Base-by-base conservation (phyloP, 208 protist species). In the Wallacemonas sp. region DNA sequence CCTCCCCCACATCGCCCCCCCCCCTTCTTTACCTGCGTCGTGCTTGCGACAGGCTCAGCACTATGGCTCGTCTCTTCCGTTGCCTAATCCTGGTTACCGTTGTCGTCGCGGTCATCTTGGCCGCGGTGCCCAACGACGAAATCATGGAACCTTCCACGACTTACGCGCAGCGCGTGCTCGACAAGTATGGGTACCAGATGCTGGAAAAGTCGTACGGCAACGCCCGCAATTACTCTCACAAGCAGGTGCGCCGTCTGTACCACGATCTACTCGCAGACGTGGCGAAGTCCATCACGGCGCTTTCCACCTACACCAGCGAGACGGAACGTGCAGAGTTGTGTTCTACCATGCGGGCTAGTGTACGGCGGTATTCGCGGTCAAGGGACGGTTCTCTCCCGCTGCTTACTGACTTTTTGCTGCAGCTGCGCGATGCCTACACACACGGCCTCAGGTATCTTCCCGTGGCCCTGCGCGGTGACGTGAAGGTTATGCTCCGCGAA, bases 381-480 rank as follows among this genome's bases (percentile, higher is more conserved):
- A 74, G 79, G 34, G 75, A 85, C 62, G 76, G 73, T 34, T 73
- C 59, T 10, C 48, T 66, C 45, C 52, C 46, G n/a, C 53, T 70
- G 27, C 21, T 81, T 36, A 74, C 69, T 2, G 73, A 81, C 46
- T 60, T 69, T 34, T 29, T 71, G n/a, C 65, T 91, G 22, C 85
- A 88, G 58, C 26, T 88, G 22, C 76, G 85, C 30, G 81, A 91
- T 63, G 61, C 68, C 26, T 91, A 86, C 48, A 69, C 80, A 50
- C 71, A 91, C 60, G 79, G 78, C 5, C 38, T 87, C 29, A 53
- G 67, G 17, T 78, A 83, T 48, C 38, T 91, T 17, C 68, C 73
- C 19, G 10, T 53, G 1, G 68, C 68, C 10, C 12, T 92, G 0
- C 45, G 45, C 3, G 41, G 63, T 33, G 85, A 92, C 63, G 32